Evolutionary conservation across 83 land plant genomes (phyloP), one percentile per base, ranked within the genome.

Genomic region (Diphasiastrum complanatum): DNA sequence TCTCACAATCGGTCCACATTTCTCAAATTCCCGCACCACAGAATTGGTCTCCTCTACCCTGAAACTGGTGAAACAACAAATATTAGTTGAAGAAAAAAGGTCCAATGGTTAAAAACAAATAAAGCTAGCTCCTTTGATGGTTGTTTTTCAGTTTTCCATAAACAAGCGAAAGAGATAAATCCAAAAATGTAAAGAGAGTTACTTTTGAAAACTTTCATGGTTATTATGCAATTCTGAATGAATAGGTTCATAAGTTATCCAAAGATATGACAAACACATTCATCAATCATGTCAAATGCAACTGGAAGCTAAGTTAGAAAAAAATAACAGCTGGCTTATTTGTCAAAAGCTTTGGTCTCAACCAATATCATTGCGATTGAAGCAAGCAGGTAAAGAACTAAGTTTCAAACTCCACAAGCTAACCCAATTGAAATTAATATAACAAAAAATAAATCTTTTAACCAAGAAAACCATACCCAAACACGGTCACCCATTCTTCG

Each of bases 401-500:
- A 1, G 29, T 47, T 30, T 8, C 11, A 31, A 55, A 8, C 3
- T 8, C 34, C 16, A 24, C 28, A n/a, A 56, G 33, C 6, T 16
- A 34, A 33, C 32, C 8, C 6, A 2, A 28, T n/a, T 35, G 19
- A 19, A 56, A 43, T 18, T 5, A n/a, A 35, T 25, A 48, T 27
- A 46, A 22, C 24, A 34, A 48, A 48, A 48, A 4, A 48, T 6
- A 48, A 18, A 24, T 6, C n/a, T 6, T 5, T 48, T 18, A 18
- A 57, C 26, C 22, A 61, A 61, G 23, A 30, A 26, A 5, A 36
- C 12, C 75, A 6, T 89, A 93, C 98, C 98, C 98, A 71, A 79
- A 93, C 43, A 89, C 88, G 35, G 98, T 93, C 36, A 93, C 91
- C 98, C 98, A 93, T 66, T 85, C 88, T 51, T 85, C 96, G 46